Conservation (phyloP, 140 eudicot genomes). For the Senecio squalidus region DNA sequence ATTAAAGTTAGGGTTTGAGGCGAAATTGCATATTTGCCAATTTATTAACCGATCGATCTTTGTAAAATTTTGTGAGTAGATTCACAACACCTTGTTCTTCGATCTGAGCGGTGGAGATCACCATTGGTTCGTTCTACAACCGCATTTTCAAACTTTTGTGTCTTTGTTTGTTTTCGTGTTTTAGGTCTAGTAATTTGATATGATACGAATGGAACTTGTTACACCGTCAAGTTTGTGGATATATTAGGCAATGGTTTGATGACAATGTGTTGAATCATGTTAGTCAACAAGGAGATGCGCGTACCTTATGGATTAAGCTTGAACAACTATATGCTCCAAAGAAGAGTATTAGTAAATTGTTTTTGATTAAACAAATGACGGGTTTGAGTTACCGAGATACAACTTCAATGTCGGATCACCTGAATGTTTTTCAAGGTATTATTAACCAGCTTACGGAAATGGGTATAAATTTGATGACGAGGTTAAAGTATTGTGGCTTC, state of each 20-base stretch:
- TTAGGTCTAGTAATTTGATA: too few relatives aligned
- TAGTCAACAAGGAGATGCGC: background rate
- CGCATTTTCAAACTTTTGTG: too few relatives aligned
- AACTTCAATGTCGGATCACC: background rate
- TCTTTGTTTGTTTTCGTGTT: too few relatives aligned
- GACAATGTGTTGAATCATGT: background rate
- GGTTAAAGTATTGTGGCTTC: slow-evolving; percentile 1
- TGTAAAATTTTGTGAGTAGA: too few relatives aligned
- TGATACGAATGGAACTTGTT: slow-evolving; percentile 1
- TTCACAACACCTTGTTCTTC: too few relatives aligned
- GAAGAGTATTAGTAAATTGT: background rate
- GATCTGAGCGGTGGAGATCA: too few relatives aligned
- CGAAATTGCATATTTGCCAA: too few relatives aligned
- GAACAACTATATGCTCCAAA: background rate
- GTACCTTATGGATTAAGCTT: background rate
- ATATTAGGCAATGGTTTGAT: background rate
- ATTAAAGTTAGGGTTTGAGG: too few relatives aligned
- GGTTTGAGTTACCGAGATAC: background rate
- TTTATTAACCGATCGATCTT: too few relatives aligned
- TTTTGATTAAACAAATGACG: background rate
- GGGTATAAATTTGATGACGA: background rate
- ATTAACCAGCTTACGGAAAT: background rate
- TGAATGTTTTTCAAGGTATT: background rate
- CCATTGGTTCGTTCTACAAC: too few relatives aligned
- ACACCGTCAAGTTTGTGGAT: background rate